Evolutionary conservation across 352 stramenopile genomes (phyloP), one percentile per base, ranked within the genome.

Genomic region (Phytophthora hybrid): DNA sequence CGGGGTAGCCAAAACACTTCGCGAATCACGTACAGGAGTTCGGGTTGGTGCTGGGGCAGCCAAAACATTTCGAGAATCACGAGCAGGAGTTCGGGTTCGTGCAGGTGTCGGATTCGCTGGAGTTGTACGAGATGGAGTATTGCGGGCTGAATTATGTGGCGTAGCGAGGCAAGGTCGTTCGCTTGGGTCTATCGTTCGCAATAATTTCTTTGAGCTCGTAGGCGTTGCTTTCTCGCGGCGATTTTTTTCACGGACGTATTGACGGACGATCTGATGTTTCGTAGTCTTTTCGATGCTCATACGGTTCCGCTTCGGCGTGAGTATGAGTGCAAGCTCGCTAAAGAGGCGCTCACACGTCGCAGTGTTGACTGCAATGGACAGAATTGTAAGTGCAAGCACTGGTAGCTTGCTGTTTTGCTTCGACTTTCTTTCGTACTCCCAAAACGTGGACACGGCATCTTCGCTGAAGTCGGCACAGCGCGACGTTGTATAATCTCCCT

Each of bases 301-400:
- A 9, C 47, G 65, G 46, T 66, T 72, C 3, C 57, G 46, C 32
- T 61, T 65, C 10, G 47, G 41, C 26, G 57, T 72, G 44, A 69
- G 61, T 37, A 76, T 77, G 4, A 65, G 21, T 5, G 51, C 62
- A 13, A 81, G 58, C 23, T 73, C 62, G 32, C 65, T 81, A 41
- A 78, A 81, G 9, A 73, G 49, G 0, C 69, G 65, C 34, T 78
- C 74, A 55, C 74, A 78, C 13, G 70, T 81, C n/a, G 74, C 69
- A 1, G 57, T 78, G 39, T 81, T 79, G 19, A 79, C 67, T 19
- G 67, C 53, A 61, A 77, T 73, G 0, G 70, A 78, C 41, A 78
- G 32, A 5, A 75, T 31, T 14, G 31, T 32, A 5, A 74, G 39
- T 14, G 57, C 62, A 44, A 81, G 63, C 41, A 60, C 3, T 13